Evolutionary conservation across 805 yeast species (phyloP).

Genomic region (Lipomyces kockii): DNA sequence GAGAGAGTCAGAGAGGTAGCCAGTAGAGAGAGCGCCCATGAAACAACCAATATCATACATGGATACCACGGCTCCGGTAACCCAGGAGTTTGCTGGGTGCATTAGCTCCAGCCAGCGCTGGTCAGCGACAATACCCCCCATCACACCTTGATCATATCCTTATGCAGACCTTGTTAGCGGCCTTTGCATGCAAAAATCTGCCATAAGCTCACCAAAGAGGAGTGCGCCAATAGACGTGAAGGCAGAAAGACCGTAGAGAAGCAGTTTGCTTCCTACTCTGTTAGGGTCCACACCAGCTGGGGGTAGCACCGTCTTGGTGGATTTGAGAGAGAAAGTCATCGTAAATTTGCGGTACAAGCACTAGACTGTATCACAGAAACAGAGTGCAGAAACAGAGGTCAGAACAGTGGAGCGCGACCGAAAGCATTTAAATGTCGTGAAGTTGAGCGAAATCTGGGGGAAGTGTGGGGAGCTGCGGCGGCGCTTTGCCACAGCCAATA

Average conservation of each 20-base stretch:
- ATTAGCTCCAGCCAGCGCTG: not conserved
- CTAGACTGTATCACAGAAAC: too few species aligned
- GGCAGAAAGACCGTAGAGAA: not conserved
- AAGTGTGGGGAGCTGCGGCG: not conserved
- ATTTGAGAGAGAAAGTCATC: not conserved
- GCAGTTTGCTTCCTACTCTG: not conserved
- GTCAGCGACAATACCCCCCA: constrained; percentile 38
- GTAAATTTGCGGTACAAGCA: too few species aligned
- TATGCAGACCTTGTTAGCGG: not conserved
- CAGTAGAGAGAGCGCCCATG: constrained; percentile 47
- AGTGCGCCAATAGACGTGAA: constrained; percentile 44
- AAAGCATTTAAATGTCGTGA: too few species aligned
- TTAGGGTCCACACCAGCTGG: not conserved
- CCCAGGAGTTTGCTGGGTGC: not conserved
- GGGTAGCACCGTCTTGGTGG: not conserved
- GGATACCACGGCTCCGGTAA: not conserved
- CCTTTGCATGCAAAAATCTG: too few species aligned
- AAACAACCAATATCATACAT: constrained; percentile 14
- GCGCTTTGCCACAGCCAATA: not conserved
- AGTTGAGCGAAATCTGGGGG: not conserved
- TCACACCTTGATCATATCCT: constrained; percentile 42
- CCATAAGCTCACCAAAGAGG: constrained; percentile 29
- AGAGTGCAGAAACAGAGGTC: too few species aligned
- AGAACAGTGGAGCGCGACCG: too few species aligned
- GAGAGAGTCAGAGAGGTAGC: constrained; percentile 66